Evolutionary conservation across 192 early-diverging fungal genomes (phyloP).

Genomic region (Tieghemiomyces parasiticus): DNA sequence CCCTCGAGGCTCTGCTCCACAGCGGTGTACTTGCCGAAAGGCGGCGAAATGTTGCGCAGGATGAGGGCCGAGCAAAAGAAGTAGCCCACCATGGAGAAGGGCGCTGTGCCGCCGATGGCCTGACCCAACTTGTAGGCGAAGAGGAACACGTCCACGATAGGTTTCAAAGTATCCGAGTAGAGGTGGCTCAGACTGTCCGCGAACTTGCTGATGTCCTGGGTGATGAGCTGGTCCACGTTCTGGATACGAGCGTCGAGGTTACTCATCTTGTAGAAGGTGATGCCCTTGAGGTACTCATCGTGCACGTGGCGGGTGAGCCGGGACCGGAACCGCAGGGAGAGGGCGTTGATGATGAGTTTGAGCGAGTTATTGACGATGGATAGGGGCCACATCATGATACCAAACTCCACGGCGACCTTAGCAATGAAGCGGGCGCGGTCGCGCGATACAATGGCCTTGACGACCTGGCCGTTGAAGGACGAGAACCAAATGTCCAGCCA

Average conservation of each 20-base stretch:
- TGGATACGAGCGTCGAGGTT: conserved; percentile 89
- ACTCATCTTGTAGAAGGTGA: conserved; percentile 87
- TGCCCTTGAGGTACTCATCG: conserved; percentile 67
- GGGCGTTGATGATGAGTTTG: conserved; percentile 57
- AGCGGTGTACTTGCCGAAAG: conserved; percentile 92
- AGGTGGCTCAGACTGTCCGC: conserved; percentile 70
- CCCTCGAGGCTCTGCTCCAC: conserved; percentile 85
- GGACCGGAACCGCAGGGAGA: conserved; percentile 66
- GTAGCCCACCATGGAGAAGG: conserved; percentile 67
- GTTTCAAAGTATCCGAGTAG: conserved; percentile 92
- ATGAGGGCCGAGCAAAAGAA: conserved; percentile 64
- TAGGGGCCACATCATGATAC: conserved; percentile 83
- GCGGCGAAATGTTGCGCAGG: conserved; percentile 74
- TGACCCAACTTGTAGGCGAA: conserved; percentile 79
- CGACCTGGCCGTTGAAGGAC: conserved; percentile 43
- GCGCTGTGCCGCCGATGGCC: conserved; percentile 71
- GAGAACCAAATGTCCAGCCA: conserved; percentile 86
- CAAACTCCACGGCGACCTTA: conserved; percentile 46
- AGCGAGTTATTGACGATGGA: conserved; percentile 61
- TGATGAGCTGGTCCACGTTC: conserved; percentile 78
- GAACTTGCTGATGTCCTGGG: conserved; percentile 87
- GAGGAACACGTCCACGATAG: conserved; percentile 82
- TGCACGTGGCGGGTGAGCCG: conserved; percentile 83
- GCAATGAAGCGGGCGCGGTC: conserved; percentile 41
- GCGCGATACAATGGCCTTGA: conserved; percentile 54